These are phyloP conservation scores for Colletotrichum echinochloae DNA, from an alignment of 2,329 filamentous ascomycete genomes.

Conservation along the genomic window DNA sequence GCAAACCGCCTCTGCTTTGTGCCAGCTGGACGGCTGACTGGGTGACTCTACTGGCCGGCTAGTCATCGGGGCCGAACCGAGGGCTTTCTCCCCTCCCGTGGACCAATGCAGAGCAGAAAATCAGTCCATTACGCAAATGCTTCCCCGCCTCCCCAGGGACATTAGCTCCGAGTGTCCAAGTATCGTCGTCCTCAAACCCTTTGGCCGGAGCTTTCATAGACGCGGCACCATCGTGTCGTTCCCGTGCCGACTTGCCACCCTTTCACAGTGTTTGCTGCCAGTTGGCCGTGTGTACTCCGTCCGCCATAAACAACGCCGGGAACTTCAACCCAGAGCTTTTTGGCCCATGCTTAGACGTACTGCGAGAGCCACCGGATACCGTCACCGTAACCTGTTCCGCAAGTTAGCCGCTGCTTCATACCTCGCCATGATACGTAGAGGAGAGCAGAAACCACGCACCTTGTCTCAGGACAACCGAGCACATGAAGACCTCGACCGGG, in stretches of 20 bases:
- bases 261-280: constrained; percentile 27
- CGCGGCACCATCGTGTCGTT: constrained; percentile 33
- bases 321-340: constrained; percentile 21
- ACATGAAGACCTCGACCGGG: constrained; percentile 99
- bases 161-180: constrained; percentile 13
- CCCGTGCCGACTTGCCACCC: constrained; percentile 17
- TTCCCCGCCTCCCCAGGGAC: constrained; percentile 8
- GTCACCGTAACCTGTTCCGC: constrained; percentile 78
- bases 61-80: background rate
- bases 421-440: background rate
- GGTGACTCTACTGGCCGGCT: background rate
- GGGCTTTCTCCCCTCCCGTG: background rate
- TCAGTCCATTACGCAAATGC: constrained; percentile 32
- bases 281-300: constrained; percentile 24
- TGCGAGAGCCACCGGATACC: constrained; percentile 93
- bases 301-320: constrained; percentile 32
- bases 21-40: constrained; percentile 22
- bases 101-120: constrained; percentile 15
- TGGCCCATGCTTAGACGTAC: constrained; percentile 75
- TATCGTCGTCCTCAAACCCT: constrained; percentile 15
- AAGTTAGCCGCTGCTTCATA: constrained; percentile 37
- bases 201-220: constrained; percentile 28
- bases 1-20: constrained; percentile 29
- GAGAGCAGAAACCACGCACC: constrained; percentile 63
- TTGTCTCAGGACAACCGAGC: constrained; percentile 98